A percentile compares a stretch with the other conserved stretches of the same genome.
These are phyloP conservation scores for Myxozyma geophila DNA, from an alignment of 805 yeast species.

Conservation along the genomic window DNA sequence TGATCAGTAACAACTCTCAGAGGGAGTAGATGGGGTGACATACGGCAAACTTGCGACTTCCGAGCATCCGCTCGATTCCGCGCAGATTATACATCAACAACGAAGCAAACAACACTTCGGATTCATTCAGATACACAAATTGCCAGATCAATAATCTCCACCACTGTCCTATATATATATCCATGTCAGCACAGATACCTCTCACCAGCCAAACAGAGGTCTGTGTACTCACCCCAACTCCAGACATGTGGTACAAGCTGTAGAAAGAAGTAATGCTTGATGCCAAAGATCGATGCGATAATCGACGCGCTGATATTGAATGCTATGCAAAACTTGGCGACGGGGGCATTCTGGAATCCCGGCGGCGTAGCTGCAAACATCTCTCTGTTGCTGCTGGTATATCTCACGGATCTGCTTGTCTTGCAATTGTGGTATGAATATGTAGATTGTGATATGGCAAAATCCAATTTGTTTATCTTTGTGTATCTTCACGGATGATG, in stretches of 20 bases:
- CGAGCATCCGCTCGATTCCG: conserved; percentile 48
- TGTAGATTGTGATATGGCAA: not conserved
- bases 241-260: conserved; percentile 46
- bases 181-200: conserved; percentile 7
- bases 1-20: not conserved
- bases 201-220: not conserved
- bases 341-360: conserved; percentile 48
- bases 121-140: conserved; percentile 42
- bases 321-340: conserved; percentile 42
- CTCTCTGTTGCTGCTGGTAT: not conserved
- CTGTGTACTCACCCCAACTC: conserved; percentile 40
- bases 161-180: conserved; percentile 44
- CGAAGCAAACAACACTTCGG: conserved; percentile 48
- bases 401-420: not conserved
- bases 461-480: no score
- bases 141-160: conserved; percentile 46
- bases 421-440: no score
- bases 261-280: conserved; percentile 46
- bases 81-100: conserved; percentile 49
- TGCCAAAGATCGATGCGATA: conserved; percentile 45
- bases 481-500: no score
- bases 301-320: conserved; percentile 43
- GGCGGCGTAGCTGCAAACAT: conserved; percentile 49
- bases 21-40: conserved; percentile 1
- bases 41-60: conserved; percentile 47